These are phyloP conservation scores for Linanthus parryae DNA, from an alignment of 148 eudicot species.

Conservation along the genomic window DNA sequence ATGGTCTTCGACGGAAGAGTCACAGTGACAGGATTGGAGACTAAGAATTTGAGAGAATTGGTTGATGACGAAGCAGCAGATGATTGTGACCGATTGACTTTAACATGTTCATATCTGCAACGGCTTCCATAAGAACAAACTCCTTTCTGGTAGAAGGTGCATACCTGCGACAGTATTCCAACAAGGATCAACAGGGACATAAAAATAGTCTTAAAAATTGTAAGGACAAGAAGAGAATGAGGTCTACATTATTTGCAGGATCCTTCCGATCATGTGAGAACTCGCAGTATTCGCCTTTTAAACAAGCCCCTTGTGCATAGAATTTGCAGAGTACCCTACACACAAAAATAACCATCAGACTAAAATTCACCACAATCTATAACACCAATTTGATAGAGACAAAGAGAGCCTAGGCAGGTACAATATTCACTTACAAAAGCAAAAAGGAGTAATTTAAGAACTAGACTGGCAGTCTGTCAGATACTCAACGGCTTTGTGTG, in stretches of 20 bases:
- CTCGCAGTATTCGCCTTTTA: constrained; percentile 91
- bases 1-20: constrained; percentile 18
- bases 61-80: constrained; percentile 60
- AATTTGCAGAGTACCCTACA: constrained; percentile 88
- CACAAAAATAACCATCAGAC: constrained; percentile 2
- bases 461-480: no score
- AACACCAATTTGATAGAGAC: neutral
- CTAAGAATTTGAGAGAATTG: constrained; percentile 21
- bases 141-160: constrained; percentile 93
- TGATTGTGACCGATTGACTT: constrained; percentile 36
- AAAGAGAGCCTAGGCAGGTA: neutral
- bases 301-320: constrained; percentile 88
- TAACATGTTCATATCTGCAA: constrained; percentile 96
- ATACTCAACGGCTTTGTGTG: no score
- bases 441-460: no score
- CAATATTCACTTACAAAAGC: neutral
- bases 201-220: neutral
- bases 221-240: neutral
- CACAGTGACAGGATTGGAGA: constrained; percentile 16
- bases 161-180: constrained; percentile 35
- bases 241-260: constrained; percentile 75
- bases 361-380: neutral
- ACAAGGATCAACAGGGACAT: constrained; percentile 8
- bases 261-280: constrained; percentile 94
- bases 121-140: constrained; percentile 75